Evolutionary conservation across 441 rosid species (phyloP).

Genomic region (Omphalea diandra): DNA sequence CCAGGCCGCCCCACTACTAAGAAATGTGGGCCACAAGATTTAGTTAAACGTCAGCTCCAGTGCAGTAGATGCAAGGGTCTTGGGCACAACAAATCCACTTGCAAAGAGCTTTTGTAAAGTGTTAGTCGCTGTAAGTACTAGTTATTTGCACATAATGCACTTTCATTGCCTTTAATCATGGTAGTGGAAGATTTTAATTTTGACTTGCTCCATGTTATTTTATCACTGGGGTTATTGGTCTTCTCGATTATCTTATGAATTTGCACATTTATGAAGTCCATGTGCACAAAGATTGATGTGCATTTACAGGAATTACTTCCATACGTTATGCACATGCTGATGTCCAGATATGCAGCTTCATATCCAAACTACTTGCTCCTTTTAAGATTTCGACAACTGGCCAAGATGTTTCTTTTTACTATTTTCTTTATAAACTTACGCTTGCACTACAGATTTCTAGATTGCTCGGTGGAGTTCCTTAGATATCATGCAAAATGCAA

Average conservation of each 20-base stretch:
- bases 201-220: background rate
- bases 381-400: background rate
- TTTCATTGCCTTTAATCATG: background rate
- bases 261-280: background rate
- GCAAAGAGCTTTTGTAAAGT: constrained; percentile 64
- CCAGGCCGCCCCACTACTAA: constrained; percentile 87
- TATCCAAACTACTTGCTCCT: background rate
- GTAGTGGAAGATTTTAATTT: background rate
- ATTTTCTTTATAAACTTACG: background rate
- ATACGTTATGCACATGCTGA: background rate
- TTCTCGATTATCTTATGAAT: background rate
- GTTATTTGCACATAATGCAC: constrained; percentile 2
- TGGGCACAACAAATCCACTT: constrained; percentile 91
- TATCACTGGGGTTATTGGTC: background rate
- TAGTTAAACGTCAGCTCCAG: constrained; percentile 79
- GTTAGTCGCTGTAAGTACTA: constrained; percentile 34
- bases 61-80: constrained; percentile 96
- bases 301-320: background rate
- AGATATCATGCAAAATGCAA: background rate
- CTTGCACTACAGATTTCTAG: background rate
- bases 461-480: background rate
- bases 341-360: background rate
- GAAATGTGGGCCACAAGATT: constrained; percentile 54
- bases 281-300: background rate
- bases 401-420: background rate